Conservation (phyloP, 345 rosid species). For the Kernera saxatilis region DNA sequence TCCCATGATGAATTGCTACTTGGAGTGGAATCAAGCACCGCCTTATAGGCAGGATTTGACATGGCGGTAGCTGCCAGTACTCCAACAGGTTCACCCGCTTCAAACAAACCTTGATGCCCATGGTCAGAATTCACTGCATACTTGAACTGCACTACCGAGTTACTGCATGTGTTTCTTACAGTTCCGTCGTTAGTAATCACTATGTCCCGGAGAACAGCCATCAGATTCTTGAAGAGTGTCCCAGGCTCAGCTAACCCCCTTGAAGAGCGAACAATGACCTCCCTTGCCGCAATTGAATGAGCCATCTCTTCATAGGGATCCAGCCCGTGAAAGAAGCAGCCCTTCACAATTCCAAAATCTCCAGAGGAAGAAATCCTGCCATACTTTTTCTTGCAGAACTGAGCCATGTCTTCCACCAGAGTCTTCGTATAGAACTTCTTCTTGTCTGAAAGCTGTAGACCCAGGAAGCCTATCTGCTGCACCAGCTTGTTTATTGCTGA, state of each 20-base stretch:
- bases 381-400: conserved; percentile 51
- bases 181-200: conserved; percentile 90
- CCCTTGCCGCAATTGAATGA: conserved; percentile 78
- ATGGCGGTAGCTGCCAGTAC: conserved; percentile 96
- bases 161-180: conserved; percentile 76
- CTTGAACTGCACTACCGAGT: conserved; percentile 76
- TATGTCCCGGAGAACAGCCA: conserved; percentile 95
- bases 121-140: conserved; percentile 53
- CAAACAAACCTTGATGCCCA: conserved; percentile 45
- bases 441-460: conserved; percentile 76
- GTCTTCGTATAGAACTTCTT: conserved; percentile 77
- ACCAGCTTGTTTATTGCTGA: conserved; percentile 63
- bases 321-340: conserved; percentile 77
- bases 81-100: conserved; percentile 97
- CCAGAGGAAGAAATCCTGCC: conserved; percentile 62
- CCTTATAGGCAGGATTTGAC: conserved; percentile 97
- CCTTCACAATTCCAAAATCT: conserved; percentile 59
- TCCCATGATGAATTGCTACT: conserved; percentile 96
- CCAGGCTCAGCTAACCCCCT: conserved; percentile 97
- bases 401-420: conserved; percentile 70
- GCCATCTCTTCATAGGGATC: conserved; percentile 91
- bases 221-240: conserved; percentile 82
- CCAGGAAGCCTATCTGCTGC: conserved; percentile 86
- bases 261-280: conserved; percentile 83
- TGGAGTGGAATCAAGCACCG: conserved; percentile 91